A percentile compares a stretch with the other conserved stretches of the same genome.
These are phyloP conservation scores for Kodamaea sp. DNA, from an alignment of 1,139 yeast genomes.

Conservation along the genomic window DNA sequence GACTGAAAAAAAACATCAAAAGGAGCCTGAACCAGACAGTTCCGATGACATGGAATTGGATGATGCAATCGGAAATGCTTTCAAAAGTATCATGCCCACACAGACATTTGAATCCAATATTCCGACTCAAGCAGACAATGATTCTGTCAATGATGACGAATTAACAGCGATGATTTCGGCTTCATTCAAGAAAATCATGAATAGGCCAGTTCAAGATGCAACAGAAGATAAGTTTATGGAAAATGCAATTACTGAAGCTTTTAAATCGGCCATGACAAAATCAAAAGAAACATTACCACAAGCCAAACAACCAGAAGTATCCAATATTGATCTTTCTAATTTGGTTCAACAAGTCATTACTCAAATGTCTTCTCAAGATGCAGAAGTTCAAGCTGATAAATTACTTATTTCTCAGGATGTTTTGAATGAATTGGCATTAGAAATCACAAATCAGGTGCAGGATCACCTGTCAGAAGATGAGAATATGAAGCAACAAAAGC, in stretches of 20 bases:
- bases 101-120: slow-evolving; percentile 2
- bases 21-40: slow-evolving; percentile 20
- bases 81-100: slow-evolving; percentile 13
- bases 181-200: slow-evolving; percentile 15
- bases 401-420: slow-evolving; percentile 20
- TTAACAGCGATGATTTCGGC: slow-evolving; percentile 17
- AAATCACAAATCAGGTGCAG: slow-evolving; percentile 35
- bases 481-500: slow-evolving; percentile 8
- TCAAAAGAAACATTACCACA: slow-evolving; percentile 1
- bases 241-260: slow-evolving; percentile 34
- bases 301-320: slow-evolving; percentile 1
- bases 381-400: slow-evolving; percentile 5
- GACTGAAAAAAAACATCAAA: slow-evolving; percentile 3
- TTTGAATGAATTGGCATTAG: slow-evolving; percentile 31
- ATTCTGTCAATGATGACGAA: slow-evolving; percentile 13
- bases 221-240: slow-evolving; percentile 20
- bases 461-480: slow-evolving; percentile 19
- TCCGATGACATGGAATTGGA: slow-evolving; percentile 28
- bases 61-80: slow-evolving; percentile 24
- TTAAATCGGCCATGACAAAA: slow-evolving; percentile 24
- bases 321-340: slow-evolving; percentile 16
- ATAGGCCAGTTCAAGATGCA: slow-evolving; percentile 6
- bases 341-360: slow-evolving; percentile 23
- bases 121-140: slow-evolving; percentile 2
- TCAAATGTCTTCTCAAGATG: slow-evolving; percentile 16